These are phyloP conservation scores for Rhizopus arrhizus DNA, from an alignment of 371 early-diverging fungal genomes.

Conservation along the genomic window DNA sequence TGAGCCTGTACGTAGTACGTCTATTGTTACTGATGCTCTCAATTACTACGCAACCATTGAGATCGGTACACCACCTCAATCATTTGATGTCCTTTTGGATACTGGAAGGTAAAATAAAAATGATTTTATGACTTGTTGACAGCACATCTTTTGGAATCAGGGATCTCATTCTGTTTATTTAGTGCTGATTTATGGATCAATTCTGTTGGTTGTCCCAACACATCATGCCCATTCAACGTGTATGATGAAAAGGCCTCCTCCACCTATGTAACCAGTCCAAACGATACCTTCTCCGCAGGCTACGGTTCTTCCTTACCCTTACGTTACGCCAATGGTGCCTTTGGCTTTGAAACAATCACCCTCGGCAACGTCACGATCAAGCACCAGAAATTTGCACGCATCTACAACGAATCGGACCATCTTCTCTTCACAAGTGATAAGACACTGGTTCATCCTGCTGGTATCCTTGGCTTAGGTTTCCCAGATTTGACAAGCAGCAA, in stretches of 20 bases:
- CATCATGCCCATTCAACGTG: conserved; percentile 22
- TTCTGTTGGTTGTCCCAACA: conserved; percentile 17
- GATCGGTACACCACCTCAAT: conserved; percentile 45
- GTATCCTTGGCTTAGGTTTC: conserved; percentile 38
- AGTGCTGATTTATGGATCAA: conserved; percentile 34
- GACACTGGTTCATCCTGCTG: conserved; percentile 24
- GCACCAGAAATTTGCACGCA: conserved; percentile 34
- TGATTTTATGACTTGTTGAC: not conserved
- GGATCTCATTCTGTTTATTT: not conserved
- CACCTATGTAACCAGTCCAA: conserved; percentile 19
- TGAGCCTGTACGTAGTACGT: not conserved
- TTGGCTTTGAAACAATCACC: conserved; percentile 59
- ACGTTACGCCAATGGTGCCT: conserved; percentile 25
- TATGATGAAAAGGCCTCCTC: conserved; percentile 30
- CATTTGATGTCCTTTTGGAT: conserved; percentile 36
- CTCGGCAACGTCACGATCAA: conserved; percentile 26
- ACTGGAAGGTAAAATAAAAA: conserved; percentile 39
- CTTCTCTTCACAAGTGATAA: conserved; percentile 10
- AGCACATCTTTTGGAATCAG: too few relatives aligned
- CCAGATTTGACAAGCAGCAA: conserved; percentile 22
- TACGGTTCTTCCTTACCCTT: conserved; percentile 28
- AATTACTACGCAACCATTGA: conserved; percentile 13
- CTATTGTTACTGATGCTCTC: not conserved
- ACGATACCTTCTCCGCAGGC: conserved; percentile 15
- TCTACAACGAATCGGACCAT: not conserved